phyloP scores from a whole-genome alignment of 345 rosid species.

The Ceriops zippeliana region DNA sequence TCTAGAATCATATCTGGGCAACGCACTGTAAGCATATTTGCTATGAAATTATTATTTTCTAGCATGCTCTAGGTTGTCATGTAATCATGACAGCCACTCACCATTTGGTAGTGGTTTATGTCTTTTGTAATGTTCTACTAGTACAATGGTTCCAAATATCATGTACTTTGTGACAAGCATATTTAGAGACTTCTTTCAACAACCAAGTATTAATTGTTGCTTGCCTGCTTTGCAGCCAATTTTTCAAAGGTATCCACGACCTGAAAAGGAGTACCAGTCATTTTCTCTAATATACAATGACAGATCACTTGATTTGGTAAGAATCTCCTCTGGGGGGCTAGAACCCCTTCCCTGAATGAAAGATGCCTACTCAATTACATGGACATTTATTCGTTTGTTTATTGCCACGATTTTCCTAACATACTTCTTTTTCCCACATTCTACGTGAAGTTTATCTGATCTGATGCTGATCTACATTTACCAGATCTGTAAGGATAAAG shows the following conservation, averaged over 20 bases:
- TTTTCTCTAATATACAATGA: constrained; percentile 95
- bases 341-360: constrained; percentile 10
- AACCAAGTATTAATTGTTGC: constrained; percentile 11
- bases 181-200: no score
- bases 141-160: constrained; percentile 6
- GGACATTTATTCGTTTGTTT: constrained; percentile 7
- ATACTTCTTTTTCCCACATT: not conserved
- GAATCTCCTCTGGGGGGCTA: constrained; percentile 9
- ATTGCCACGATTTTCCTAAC: constrained; percentile 10
- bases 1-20: constrained; percentile 92
- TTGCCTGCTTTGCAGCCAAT: constrained; percentile 59
- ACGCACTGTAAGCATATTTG: constrained; percentile 78
- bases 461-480: constrained; percentile 11
- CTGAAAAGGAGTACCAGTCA: constrained; percentile 99
- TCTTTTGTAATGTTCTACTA: constrained; percentile 9
- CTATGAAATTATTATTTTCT: not conserved
- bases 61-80: not conserved
- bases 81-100: not conserved
- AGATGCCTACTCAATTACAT: not conserved
- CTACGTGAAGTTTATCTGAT: constrained; percentile 13
- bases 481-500: constrained; percentile 83
- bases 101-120: not conserved
- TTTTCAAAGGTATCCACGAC: constrained; percentile 95
- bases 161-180: not conserved
- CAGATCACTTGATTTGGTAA: constrained; percentile 93